phyloP scores from a whole-genome alignment of 371 early-diverging fungal species.

The Sporodiniella umbellata region DNA sequence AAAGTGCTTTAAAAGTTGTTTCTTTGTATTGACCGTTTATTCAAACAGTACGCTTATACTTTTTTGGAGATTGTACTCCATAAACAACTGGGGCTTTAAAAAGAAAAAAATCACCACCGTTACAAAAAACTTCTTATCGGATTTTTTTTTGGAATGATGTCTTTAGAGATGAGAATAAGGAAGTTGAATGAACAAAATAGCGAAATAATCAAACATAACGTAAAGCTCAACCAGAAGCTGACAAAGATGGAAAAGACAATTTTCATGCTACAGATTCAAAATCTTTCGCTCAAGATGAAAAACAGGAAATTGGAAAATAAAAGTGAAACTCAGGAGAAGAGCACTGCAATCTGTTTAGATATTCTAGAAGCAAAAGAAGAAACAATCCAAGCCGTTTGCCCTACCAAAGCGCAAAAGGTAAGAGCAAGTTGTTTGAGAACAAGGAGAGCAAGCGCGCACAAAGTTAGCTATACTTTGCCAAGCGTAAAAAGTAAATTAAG shows the following conservation, averaged over 20 bases:
- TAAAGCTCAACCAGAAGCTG: constrained; percentile 8
- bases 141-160: too few relatives aligned
- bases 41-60: too few relatives aligned
- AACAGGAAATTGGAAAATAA: constrained; percentile 2
- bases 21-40: too few relatives aligned
- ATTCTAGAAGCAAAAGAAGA: background rate
- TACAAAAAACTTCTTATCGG: too few relatives aligned
- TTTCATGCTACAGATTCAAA: constrained; percentile 7
- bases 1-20: too few relatives aligned
- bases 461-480: constrained; percentile 15
- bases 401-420: background rate
- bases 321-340: background rate
- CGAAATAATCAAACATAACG: constrained; percentile 9
- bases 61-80: too few relatives aligned
- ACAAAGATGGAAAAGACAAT: constrained; percentile 1
- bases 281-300: constrained; percentile 3
- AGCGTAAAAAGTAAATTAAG: constrained; percentile 13
- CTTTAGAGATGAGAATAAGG: background rate
- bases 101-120: too few relatives aligned
- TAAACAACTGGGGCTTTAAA: too few relatives aligned
- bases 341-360: background rate
- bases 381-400: background rate
- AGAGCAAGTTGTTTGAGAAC: background rate
- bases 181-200: constrained; percentile 5
- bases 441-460: constrained; percentile 2